These are phyloP conservation scores for Scheffersomyces parashehatae DNA, from an alignment of 1,139 yeast species.

Conservation along the genomic window DNA sequence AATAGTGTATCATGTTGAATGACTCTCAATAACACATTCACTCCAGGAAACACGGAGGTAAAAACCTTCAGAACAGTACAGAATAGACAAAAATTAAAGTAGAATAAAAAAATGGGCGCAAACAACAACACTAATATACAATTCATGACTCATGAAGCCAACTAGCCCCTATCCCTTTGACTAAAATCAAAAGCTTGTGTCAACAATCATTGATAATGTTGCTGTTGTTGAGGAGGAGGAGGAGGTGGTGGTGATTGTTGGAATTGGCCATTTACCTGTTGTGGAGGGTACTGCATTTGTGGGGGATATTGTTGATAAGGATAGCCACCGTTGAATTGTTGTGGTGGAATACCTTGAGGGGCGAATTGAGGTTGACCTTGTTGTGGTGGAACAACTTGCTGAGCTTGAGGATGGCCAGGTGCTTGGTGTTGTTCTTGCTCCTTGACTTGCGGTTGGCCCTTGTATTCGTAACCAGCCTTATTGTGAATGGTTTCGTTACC, in stretches of 20 bases:
- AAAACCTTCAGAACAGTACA: too few relatives aligned
- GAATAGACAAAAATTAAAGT: too few relatives aligned
- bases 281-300: slow-evolving; percentile 15
- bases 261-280: slow-evolving; percentile 27
- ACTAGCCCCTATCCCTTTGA: too few relatives aligned
- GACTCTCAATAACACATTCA: too few relatives aligned
- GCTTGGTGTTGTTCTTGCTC: slow-evolving; percentile 12
- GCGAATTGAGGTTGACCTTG: slow-evolving; percentile 14
- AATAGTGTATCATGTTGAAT: too few relatives aligned
- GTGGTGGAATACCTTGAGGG: slow-evolving; percentile 9
- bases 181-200: too few relatives aligned
- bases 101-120: too few relatives aligned
- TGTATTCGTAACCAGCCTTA: slow-evolving; percentile 46
- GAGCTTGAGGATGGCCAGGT: slow-evolving; percentile 9
- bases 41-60: too few relatives aligned
- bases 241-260: slow-evolving; percentile 11
- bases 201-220: not conserved
- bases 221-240: slow-evolving; percentile 4
- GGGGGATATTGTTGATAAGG: slow-evolving; percentile 18
- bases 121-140: too few relatives aligned
- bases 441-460: slow-evolving; percentile 48
- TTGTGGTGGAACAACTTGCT: slow-evolving; percentile 13
- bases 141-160: too few relatives aligned
- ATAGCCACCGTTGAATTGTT: slow-evolving; percentile 15
- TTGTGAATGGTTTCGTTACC: slow-evolving; percentile 43